These are phyloP conservation scores for Aspergillus quadrilineatus DNA, from an alignment of 2,329 filamentous ascomycete species.

Conservation along the genomic window DNA sequence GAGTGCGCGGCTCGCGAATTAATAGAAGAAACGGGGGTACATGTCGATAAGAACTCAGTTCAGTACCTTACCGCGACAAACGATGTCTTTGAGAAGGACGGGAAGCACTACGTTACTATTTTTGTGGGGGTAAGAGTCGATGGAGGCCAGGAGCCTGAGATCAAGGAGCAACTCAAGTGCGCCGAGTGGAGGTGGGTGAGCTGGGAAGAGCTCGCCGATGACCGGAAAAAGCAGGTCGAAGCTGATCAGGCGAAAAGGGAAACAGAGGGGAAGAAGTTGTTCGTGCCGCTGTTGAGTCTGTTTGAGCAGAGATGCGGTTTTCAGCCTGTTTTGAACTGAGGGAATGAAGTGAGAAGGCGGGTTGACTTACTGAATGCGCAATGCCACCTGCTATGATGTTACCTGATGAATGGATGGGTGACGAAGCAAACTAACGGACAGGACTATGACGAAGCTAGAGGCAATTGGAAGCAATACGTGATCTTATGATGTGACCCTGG, in stretches of 20 bases:
- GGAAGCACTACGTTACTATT: conserved; percentile 72
- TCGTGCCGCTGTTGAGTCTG: conserved; percentile 17
- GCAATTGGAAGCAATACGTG: too few relatives aligned
- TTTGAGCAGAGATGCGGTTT: conserved; percentile 15
- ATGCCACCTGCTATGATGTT: too few relatives aligned
- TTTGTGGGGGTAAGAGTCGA: conserved; percentile 59
- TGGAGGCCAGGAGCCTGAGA: conserved; percentile 48
- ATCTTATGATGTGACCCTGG: too few relatives aligned
- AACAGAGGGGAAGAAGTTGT: conserved; percentile 8
- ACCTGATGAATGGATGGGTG: too few relatives aligned
- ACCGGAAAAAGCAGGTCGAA: conserved; percentile 3
- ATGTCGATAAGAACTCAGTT: conserved; percentile 46
- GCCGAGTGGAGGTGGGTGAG: conserved; percentile 54
- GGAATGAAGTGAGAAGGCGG: background rate
- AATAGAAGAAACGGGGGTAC: conserved; percentile 68
- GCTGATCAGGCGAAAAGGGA: conserved; percentile 2
- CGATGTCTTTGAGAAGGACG: conserved; percentile 59
- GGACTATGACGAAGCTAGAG: too few relatives aligned
- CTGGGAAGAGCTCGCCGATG: conserved; percentile 47
- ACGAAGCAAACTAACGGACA: background rate
- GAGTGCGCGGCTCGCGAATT: conserved; percentile 66
- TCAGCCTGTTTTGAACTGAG: conserved; percentile 1
- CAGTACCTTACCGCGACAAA: conserved; percentile 64
- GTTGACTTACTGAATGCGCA: too few relatives aligned
- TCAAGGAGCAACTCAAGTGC: conserved; percentile 55